Percentiles rank a stretch among this genome's conserved stretches.
Conservation (phyloP, 768 basidiomycete species). For the Phlebiopsis gigantea region DNA sequence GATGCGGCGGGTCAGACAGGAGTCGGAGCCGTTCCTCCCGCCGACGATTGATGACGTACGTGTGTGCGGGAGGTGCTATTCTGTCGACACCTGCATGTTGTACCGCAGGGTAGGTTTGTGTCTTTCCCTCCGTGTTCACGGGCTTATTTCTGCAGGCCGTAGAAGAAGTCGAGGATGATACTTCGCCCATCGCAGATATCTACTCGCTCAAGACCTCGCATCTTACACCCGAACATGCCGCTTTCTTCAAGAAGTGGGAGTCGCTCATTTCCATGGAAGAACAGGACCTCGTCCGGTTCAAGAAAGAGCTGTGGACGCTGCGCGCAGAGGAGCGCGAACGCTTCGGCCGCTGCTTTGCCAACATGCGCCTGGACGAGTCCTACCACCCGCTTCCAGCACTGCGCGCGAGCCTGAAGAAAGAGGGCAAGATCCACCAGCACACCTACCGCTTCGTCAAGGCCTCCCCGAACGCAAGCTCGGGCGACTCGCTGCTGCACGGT, state of each 20-base stretch:
- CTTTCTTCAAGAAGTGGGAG: conserved; percentile 93
- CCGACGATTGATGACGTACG: conserved; percentile 80
- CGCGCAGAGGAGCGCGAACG: conserved; percentile 72
- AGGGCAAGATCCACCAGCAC: conserved; percentile 68
- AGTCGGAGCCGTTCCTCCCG: conserved; percentile 64
- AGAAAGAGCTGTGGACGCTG: conserved; percentile 93
- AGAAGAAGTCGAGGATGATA: conserved; percentile 51
- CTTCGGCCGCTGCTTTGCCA: conserved; percentile 77
- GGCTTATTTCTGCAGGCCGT: conserved; percentile 45
- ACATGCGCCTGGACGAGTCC: conserved; percentile 63
- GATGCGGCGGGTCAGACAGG: conserved; percentile 39
- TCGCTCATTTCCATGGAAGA: conserved; percentile 80
- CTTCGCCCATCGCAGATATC: conserved; percentile 55
- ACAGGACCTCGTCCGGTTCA: conserved; percentile 76
- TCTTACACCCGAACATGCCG: conserved; percentile 56
- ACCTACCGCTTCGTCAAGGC: conserved; percentile 63
- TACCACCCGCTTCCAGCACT: conserved; percentile 23
- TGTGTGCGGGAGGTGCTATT: conserved; percentile 77
- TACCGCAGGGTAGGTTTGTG: conserved; percentile 66
- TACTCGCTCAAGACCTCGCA: conserved; percentile 81
- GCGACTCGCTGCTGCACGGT: conserved; percentile 58
- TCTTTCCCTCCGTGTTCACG: conserved; percentile 3
- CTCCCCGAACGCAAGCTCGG: neutral
- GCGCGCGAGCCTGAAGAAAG: conserved; percentile 13
- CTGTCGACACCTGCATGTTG: conserved; percentile 85